Conservation (phyloP, 805 yeast species). For the Candida vaughaniae region DNA sequence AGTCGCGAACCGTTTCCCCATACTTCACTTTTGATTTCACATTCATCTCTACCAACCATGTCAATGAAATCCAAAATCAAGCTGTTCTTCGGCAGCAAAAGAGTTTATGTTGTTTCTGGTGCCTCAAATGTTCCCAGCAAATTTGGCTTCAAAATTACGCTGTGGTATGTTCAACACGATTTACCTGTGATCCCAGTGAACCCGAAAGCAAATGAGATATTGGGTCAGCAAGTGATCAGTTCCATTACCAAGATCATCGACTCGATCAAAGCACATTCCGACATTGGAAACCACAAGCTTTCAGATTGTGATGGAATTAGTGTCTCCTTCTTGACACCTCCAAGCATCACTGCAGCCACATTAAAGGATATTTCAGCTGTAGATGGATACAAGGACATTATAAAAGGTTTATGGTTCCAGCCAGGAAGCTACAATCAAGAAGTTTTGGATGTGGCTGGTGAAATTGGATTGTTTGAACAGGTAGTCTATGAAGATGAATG, state of each 20-base stretch:
- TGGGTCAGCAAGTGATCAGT: constrained; percentile 40
- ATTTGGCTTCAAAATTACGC: constrained; percentile 66
- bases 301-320: constrained; percentile 45
- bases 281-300: constrained; percentile 25
- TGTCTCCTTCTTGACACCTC: constrained; percentile 75
- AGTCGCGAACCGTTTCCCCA: constrained; percentile 3
- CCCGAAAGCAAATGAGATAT: constrained; percentile 50
- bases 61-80: constrained; percentile 38
- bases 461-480: constrained; percentile 29
- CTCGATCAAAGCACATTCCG: constrained; percentile 16
- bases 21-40: constrained; percentile 4
- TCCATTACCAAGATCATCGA: constrained; percentile 28
- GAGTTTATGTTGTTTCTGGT: constrained; percentile 66
- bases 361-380: constrained; percentile 39
- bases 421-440: constrained; percentile 70
- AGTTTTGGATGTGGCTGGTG: constrained; percentile 44
- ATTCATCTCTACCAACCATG: too few species aligned
- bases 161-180: constrained; percentile 61
- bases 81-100: constrained; percentile 49
- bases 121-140: constrained; percentile 64
- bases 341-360: constrained; percentile 47
- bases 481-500: constrained; percentile 59
- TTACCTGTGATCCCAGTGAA: constrained; percentile 68
- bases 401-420: constrained; percentile 76
- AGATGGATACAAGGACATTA: constrained; percentile 32